Evolutionary conservation across 306 rosid species (phyloP).

Genomic region (Trichosanthes truncata): DNA sequence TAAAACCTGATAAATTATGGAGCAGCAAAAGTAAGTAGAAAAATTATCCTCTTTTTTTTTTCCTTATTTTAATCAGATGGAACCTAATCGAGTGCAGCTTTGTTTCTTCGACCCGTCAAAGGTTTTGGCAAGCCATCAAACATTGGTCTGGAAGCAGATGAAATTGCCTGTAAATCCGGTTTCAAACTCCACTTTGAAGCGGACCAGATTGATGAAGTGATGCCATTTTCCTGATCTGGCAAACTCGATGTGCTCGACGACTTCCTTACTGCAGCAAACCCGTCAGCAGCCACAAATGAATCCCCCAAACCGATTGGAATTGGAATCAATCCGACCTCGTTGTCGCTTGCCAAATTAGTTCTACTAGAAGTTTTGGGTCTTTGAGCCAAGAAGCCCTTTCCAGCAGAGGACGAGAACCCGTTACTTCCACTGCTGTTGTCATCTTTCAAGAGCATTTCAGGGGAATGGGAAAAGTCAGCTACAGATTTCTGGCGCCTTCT

Average conservation of each 20-base stretch:
- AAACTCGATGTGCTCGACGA: conserved; percentile 77
- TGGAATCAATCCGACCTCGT: conserved; percentile 35
- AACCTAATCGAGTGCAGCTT: conserved; percentile 77
- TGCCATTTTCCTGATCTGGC: conserved; percentile 51
- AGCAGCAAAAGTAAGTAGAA: neutral
- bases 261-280: conserved; percentile 46
- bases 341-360: conserved; percentile 24
- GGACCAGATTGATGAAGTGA: conserved; percentile 52
- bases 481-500: conserved; percentile 65
- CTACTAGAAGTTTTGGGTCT: conserved; percentile 49
- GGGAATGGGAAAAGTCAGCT: conserved; percentile 43
- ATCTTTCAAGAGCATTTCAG: conserved; percentile 57
- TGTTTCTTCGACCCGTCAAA: conserved; percentile 45
- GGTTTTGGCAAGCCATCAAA: conserved; percentile 84
- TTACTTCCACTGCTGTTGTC: conserved; percentile 29
- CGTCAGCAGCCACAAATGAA: conserved; percentile 26
- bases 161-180: conserved; percentile 59
- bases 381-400: conserved; percentile 51
- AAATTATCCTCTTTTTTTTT: neutral
- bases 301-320: conserved; percentile 33
- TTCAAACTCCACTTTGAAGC: conserved; percentile 61
- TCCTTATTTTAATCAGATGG: neutral
- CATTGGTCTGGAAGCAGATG: conserved; percentile 61
- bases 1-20: neutral
- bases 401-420: conserved; percentile 47